Evolutionary conservation across 1,284 basidiomycete species (phyloP).

Genomic region (Trichosporon sp.): DNA sequence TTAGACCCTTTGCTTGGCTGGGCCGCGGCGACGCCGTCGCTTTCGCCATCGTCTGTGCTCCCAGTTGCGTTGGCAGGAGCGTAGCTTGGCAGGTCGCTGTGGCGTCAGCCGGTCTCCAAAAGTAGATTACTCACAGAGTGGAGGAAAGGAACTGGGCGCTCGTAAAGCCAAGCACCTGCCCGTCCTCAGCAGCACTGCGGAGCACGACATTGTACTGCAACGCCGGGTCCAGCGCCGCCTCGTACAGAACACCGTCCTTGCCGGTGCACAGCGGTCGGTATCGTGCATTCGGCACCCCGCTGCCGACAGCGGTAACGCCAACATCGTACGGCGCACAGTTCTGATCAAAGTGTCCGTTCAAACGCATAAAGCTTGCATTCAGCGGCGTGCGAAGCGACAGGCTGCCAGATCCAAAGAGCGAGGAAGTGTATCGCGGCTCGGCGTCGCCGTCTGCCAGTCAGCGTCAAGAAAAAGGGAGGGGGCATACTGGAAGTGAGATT

Average conservation of each 20-base stretch:
- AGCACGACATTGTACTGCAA: not conserved
- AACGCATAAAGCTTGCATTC: not conserved
- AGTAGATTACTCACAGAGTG: not conserved
- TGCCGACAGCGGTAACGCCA: not conserved
- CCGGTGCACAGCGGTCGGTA: not conserved
- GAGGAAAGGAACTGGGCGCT: conserved; percentile 5
- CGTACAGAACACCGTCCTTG: not conserved
- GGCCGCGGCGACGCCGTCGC: not conserved
- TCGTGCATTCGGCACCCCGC: not conserved
- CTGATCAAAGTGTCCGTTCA: not conserved
- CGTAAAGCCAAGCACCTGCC: not conserved
- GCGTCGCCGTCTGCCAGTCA: not conserved
- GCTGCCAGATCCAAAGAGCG: not conserved
- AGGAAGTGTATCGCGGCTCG: not conserved
- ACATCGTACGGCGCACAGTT: conserved; percentile 12
- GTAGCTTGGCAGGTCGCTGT: not conserved
- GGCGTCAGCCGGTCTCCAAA: not conserved
- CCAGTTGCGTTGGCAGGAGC: not conserved
- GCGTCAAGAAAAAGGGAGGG: too few species aligned
- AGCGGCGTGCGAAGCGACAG: not conserved
- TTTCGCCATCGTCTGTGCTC: not conserved
- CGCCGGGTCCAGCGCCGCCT: not conserved
- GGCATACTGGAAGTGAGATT: not conserved
- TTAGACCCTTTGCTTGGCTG: not conserved
- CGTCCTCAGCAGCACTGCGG: not conserved